Percentiles rank a stretch among this genome's conserved stretches.
Evolutionary conservation across 179 eudicot genomes (phyloP).

Genomic region (Monotropa hypopitys): DNA sequence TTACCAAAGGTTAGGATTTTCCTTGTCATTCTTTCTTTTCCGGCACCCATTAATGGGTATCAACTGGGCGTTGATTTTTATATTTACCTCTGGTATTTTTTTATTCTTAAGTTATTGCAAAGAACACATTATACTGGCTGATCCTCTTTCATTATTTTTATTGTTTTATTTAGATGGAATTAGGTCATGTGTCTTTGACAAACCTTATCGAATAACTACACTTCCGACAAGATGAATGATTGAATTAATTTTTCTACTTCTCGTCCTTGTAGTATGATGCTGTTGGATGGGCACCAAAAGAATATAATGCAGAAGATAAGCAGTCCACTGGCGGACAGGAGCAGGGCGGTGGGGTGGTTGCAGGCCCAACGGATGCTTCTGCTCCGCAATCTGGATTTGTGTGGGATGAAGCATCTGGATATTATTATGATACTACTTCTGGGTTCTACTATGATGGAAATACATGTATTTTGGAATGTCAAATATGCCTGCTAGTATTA

Average conservation of each 20-base stretch:
- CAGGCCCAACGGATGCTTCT: slow-evolving; percentile 39
- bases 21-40: too few species aligned
- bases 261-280: slow-evolving; percentile 59
- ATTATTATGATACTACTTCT: slow-evolving; percentile 89
- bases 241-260: neutral
- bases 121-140: neutral
- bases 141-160: neutral
- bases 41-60: too few species aligned
- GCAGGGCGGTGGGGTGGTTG: slow-evolving; percentile 33
- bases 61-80: too few species aligned
- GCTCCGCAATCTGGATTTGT: slow-evolving; percentile 95
- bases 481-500: neutral
- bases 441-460: slow-evolving; percentile 96
- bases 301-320: slow-evolving; percentile 86
- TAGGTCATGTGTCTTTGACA: neutral
- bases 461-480: slow-evolving; percentile 40
- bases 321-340: slow-evolving; percentile 39
- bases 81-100: neutral
- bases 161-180: neutral
- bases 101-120: too few species aligned
- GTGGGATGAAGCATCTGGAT: slow-evolving; percentile 99
- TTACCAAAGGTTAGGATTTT: too few species aligned
- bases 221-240: neutral
- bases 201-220: neutral
- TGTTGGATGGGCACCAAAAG: slow-evolving; percentile 98